Evolutionary conservation across 2,329 filamentous ascomycete genomes (phyloP).

Genomic region (Colletotrichum sublineola): DNA sequence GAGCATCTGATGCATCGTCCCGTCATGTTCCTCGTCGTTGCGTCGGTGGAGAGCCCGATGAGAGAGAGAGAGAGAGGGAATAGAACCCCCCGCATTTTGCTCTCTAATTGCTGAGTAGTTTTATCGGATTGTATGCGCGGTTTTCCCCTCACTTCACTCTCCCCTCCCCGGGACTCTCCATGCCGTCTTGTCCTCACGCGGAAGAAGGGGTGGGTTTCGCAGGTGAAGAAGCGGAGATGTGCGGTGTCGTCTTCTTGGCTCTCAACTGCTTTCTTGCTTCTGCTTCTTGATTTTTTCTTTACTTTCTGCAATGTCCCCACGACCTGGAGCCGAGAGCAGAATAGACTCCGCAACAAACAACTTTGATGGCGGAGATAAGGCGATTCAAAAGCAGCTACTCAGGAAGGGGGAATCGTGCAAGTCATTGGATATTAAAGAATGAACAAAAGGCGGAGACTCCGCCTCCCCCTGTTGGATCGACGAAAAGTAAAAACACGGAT

Average conservation of each 20-base stretch:
- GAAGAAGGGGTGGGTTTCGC: background rate
- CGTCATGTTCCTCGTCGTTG: background rate
- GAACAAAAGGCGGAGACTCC: constrained; percentile 36
- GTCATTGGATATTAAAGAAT: background rate
- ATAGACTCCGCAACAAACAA: constrained; percentile 24
- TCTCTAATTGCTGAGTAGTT: constrained; percentile 7
- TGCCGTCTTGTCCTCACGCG: background rate
- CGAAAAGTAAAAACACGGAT: background rate
- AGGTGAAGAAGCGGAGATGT: constrained; percentile 14
- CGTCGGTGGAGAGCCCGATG: constrained; percentile 21
- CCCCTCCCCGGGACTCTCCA: constrained; percentile 1
- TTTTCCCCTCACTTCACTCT: background rate
- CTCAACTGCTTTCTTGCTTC: background rate
- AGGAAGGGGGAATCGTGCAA: background rate
- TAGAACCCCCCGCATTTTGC: constrained; percentile 23
- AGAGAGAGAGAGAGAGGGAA: background rate
- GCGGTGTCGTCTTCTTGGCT: background rate
- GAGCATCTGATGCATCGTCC: constrained; percentile 2
- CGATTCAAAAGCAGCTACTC: background rate
- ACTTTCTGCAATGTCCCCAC: background rate
- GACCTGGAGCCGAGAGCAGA: background rate
- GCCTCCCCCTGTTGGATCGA: constrained; percentile 12
- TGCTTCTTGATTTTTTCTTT: background rate
- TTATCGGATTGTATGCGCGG: background rate
- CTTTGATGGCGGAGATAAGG: constrained; percentile 12